Percentiles rank a stretch among this genome's conserved stretches.
Evolutionary conservation across 768 basidiomycete genomes (phyloP).

Genomic region (Macrolepiota albuminosa): DNA sequence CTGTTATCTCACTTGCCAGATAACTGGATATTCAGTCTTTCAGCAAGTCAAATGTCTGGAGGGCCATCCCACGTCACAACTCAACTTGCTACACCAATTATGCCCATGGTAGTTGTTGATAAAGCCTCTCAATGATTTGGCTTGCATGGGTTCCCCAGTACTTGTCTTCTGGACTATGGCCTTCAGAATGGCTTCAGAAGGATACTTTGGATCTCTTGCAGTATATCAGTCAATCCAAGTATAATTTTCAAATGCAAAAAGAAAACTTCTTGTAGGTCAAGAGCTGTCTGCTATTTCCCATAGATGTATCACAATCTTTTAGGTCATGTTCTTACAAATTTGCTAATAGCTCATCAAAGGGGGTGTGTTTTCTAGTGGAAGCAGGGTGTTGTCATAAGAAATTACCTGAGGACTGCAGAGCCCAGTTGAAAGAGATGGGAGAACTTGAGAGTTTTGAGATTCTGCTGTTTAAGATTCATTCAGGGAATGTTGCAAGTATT

Average conservation of each 20-base stretch:
- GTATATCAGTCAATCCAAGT: conserved; percentile 3
- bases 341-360: neutral
- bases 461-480: too few species aligned
- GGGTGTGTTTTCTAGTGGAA: too few species aligned
- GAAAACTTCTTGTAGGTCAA: conserved; percentile 6
- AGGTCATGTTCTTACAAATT: neutral
- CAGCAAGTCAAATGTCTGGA: conserved; percentile 27
- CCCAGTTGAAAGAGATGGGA: too few species aligned
- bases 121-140: conserved; percentile 11
- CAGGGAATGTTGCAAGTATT: too few species aligned
- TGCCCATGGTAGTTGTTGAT: neutral
- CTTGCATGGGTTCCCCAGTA: conserved; percentile 6
- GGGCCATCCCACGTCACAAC: neutral
- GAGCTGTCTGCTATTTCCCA: conserved; percentile 2
- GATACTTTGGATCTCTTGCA: conserved; percentile 3
- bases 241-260: neutral
- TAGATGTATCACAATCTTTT: neutral
- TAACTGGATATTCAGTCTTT: conserved; percentile 71
- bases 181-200: conserved; percentile 4
- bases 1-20: conserved; percentile 64
- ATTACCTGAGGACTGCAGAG: too few species aligned
- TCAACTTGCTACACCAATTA: neutral
- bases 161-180: neutral
- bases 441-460: too few species aligned
- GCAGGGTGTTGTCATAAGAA: too few species aligned